Percentiles rank a stretch among this genome's conserved stretches.
Evolutionary conservation across 75 land plant genomes (phyloP).

Genomic region (Cupressus sempervirens): DNA sequence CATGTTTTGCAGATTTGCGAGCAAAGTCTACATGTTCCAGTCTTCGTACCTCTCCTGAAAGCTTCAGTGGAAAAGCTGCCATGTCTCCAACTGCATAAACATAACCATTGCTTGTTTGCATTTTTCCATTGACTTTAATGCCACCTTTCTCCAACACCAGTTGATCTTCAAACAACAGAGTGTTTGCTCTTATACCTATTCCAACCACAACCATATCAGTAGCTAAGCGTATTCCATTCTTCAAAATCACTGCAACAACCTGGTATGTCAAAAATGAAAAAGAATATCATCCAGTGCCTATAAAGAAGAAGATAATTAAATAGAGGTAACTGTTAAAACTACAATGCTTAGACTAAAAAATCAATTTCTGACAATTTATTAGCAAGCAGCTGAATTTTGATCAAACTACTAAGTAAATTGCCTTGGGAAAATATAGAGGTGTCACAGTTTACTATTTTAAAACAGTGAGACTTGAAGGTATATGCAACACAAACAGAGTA

Average conservation of each 20-base stretch:
- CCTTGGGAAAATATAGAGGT: not conserved
- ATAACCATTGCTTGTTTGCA: slow-evolving; percentile 75
- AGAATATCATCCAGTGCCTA: not conserved
- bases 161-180: slow-evolving; percentile 73
- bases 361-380: not conserved
- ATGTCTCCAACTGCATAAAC: slow-evolving; percentile 95
- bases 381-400: not conserved
- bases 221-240: slow-evolving; percentile 59
- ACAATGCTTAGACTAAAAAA: not conserved
- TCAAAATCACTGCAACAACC: slow-evolving; percentile 71
- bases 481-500: not conserved
- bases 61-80: slow-evolving; percentile 79
- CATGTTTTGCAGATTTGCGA: slow-evolving; percentile 79
- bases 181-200: slow-evolving; percentile 79
- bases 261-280: slow-evolving; percentile 24
- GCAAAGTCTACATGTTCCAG: slow-evolving; percentile 95
- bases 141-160: slow-evolving; percentile 83
- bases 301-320: not conserved
- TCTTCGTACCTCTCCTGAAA: slow-evolving; percentile 62
- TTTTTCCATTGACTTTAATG: slow-evolving; percentile 72
- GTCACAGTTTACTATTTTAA: not conserved
- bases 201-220: slow-evolving; percentile 91
- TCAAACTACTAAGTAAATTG: not conserved
- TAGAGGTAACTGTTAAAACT: not conserved
- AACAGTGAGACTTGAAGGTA: not conserved